Conservation (phyloP, 1,284 basidiomycete genomes). For the Melampsora larici-populina region DNA sequence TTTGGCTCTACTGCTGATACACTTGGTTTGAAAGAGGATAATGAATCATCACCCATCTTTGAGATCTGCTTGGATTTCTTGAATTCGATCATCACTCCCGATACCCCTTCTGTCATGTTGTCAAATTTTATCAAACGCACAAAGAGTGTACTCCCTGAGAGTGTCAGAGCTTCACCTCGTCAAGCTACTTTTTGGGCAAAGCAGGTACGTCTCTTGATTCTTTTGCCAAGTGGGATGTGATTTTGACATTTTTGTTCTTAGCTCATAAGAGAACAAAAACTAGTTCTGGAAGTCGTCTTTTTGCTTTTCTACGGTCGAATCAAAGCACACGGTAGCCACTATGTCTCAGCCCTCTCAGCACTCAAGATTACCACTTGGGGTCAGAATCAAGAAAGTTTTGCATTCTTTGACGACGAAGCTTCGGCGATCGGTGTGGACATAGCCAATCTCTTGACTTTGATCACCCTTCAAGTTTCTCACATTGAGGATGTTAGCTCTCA, state of each 20-base stretch:
- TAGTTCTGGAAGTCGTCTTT: conserved; percentile 40
- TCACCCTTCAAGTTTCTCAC: conserved; percentile 40
- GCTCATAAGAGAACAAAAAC: conserved; percentile 36
- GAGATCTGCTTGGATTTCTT: conserved; percentile 23
- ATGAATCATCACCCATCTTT: conserved; percentile 34
- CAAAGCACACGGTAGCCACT: conserved; percentile 20
- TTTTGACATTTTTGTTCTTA: conserved; percentile 8
- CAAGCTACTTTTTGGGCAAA: conserved; percentile 40
- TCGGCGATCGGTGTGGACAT: conserved; percentile 18
- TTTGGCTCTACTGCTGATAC: neutral
- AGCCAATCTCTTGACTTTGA: conserved; percentile 37
- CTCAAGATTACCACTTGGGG: conserved; percentile 36
- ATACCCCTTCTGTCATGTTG: conserved; percentile 27
- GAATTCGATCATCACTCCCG: conserved; percentile 24
- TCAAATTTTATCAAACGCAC: conserved; percentile 34
- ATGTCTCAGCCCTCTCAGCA: conserved; percentile 17
- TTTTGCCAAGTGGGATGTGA: neutral
- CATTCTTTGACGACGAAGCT: conserved; percentile 41
- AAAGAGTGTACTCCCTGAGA: conserved; percentile 15
- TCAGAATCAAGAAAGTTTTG: conserved; percentile 27
- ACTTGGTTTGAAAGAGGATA: conserved; percentile 23
- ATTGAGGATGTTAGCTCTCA: conserved; percentile 28
- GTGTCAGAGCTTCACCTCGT: conserved; percentile 24
- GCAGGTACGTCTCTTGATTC: conserved; percentile 26
- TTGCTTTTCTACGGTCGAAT: conserved; percentile 38